Base-by-base conservation (phyloP, 371 early-diverging fungal genomes). In the Chytridiales sp. region DNA sequence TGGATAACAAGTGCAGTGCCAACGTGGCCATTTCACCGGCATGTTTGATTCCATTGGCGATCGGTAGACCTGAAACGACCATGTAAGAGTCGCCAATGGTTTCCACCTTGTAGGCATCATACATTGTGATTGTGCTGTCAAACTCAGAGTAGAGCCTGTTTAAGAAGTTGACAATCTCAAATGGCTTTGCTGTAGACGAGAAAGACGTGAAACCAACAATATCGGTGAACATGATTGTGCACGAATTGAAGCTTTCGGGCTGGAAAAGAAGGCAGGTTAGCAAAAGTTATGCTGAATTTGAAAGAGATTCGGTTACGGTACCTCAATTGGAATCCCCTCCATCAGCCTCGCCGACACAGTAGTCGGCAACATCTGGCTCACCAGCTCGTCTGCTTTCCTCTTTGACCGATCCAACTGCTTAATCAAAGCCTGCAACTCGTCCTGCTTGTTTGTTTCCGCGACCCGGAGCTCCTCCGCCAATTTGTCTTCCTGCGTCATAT, bases 171-270 rank as follows among this genome's bases (percentile, higher is more conserved):
- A 77, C 62, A 31, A 75, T 59, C 13, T 69, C 52, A 41, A 61
- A 58, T 4, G 77, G 66, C 8, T 46, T 22, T 40, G 42, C 17
- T 22, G 13, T 4, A 13, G 68, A 35, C 5, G 59, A 34, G 39
- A 75, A 48, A 13, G 41, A 31, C 27, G 75, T 75, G 56, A 73
- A 75, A 9, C 70, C 74, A 53, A 66, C 66, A 9, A 74, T 26
- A 34, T 75, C 75, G 3, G 60, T 48, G 47, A 61, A 74, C 48
- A 75, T 68, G 22, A 75, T 44, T 8, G 75, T 71, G 1, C 52
- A 53, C 17, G 19, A 22, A 0, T 61, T 50, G 52, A 35, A 75
- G 6, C 31, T 27, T 38, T 59, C 31, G n/a, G n/a, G n/a, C n/a
- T n/a, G n/a, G n/a, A n/a, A n/a, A n/a, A n/a, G n/a, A n/a, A n/a